Percentiles rank a stretch among this genome's conserved stretches.
These are phyloP conservation scores for Sutorius eximius DNA, from an alignment of 1,284 basidiomycete species.

Conservation along the genomic window DNA sequence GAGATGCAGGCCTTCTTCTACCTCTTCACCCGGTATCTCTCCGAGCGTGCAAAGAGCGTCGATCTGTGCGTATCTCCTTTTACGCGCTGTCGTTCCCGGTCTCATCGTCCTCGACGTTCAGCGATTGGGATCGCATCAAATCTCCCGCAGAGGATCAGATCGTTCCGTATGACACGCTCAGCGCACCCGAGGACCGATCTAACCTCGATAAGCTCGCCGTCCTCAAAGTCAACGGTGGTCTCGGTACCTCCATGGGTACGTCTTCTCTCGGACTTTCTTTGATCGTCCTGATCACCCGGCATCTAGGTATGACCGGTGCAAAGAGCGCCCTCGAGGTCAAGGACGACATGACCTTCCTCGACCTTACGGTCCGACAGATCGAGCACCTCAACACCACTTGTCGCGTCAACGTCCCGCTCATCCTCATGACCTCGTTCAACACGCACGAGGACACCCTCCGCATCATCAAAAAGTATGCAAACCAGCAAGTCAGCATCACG, in stretches of 20 bases:
- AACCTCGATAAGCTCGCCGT: constrained; percentile 96
- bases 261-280: constrained; percentile 6
- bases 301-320: constrained; percentile 84
- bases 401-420: constrained; percentile 89
- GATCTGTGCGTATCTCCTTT: constrained; percentile 74
- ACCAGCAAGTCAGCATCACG: constrained; percentile 94
- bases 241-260: constrained; percentile 94
- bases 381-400: constrained; percentile 80
- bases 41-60: constrained; percentile 91
- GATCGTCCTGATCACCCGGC: constrained; percentile 13
- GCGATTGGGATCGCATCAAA: constrained; percentile 97
- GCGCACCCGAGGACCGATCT: constrained; percentile 57
- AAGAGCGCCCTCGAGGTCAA: constrained; percentile 92
- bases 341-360: constrained; percentile 99
- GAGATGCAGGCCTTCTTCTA: constrained; percentile 99
- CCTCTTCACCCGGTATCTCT: constrained; percentile 97
- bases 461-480: constrained; percentile 99
- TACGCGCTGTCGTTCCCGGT: constrained; percentile 6
- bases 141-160: constrained; percentile 94
- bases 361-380: constrained; percentile 95
- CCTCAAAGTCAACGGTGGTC: constrained; percentile 99
- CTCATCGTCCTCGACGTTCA: constrained; percentile 37
- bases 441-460: constrained; percentile 96
- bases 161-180: constrained; percentile 81
- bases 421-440: constrained; percentile 99